Percentiles rank a stretch among this genome's conserved stretches.
Evolutionary conservation across 1,284 basidiomycete species (phyloP).

Genomic region (Pseudozyma pruni): DNA sequence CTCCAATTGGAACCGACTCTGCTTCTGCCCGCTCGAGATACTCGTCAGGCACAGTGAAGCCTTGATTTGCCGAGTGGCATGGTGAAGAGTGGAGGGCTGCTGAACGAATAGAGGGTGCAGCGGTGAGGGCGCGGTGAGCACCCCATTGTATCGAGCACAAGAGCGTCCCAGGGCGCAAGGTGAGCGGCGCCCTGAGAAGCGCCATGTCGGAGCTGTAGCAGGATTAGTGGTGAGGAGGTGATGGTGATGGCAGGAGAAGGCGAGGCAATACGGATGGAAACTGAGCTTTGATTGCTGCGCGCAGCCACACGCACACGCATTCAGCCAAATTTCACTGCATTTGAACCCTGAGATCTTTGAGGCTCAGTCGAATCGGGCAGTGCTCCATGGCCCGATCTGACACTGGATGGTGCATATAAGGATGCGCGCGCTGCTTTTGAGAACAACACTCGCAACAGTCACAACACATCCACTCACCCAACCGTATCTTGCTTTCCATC

Average conservation of each 20-base stretch:
- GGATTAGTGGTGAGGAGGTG: constrained; percentile 1
- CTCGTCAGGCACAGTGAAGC: not conserved
- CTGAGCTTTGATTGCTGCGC: too few species aligned
- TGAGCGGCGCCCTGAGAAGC: constrained; percentile 30
- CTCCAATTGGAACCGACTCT: not conserved
- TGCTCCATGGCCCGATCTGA: too few species aligned
- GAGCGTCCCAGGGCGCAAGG: constrained; percentile 17
- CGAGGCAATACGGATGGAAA: not conserved
- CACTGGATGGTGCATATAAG: too few species aligned
- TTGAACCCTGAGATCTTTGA: too few species aligned
- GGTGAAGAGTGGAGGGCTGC: not conserved
- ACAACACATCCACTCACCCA: too few species aligned
- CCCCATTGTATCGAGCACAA: not conserved
- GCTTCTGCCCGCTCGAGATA: not conserved
- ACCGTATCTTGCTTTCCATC: too few species aligned
- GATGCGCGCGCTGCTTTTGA: too few species aligned
- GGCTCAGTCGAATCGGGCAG: too few species aligned
- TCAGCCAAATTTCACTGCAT: too few species aligned
- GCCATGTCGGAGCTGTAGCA: constrained; percentile 4
- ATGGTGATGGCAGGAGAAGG: constrained; percentile 6
- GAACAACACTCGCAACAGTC: too few species aligned
- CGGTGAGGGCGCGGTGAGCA: not conserved
- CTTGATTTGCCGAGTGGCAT: constrained; percentile 4
- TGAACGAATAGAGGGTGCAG: not conserved
- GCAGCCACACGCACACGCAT: too few species aligned